These are phyloP conservation scores for Amanita pseudoporphyria DNA, from an alignment of 768 basidiomycete genomes.

Conservation along the genomic window DNA sequence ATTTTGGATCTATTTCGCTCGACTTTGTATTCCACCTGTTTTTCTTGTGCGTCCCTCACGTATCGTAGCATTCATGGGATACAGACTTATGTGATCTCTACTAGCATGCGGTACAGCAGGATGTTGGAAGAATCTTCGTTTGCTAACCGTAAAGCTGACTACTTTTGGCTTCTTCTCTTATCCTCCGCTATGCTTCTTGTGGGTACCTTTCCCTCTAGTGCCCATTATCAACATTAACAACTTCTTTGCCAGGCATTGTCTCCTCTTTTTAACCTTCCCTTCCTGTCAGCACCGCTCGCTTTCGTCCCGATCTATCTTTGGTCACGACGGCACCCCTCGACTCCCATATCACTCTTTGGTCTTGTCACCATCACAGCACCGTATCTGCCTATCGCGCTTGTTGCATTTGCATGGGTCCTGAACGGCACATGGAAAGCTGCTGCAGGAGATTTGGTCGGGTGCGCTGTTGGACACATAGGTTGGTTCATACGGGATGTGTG, in stretches of 20 bases:
- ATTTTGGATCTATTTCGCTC: constrained; percentile 87
- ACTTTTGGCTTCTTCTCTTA: constrained; percentile 86
- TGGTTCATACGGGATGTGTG: constrained; percentile 85
- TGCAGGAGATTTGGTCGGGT: constrained; percentile 73
- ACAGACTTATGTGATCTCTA: not conserved
- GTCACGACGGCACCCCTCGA: constrained; percentile 89
- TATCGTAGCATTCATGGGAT: not conserved
- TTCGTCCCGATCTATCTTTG: constrained; percentile 97
- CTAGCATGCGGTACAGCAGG: constrained; percentile 64
- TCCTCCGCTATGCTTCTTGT: constrained; percentile 80
- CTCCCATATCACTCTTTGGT: constrained; percentile 94
- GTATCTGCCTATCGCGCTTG: constrained; percentile 87
- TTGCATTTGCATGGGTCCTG: constrained; percentile 76
- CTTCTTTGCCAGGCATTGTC: constrained; percentile 51
- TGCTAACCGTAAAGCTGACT: constrained; percentile 84
- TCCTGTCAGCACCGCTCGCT: constrained; percentile 86
- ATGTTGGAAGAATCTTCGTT: constrained; percentile 98
- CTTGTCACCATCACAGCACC: constrained; percentile 92
- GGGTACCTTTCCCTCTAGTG: constrained; percentile 16
- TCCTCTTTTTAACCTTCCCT: constrained; percentile 84
- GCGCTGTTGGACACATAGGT: constrained; percentile 78
- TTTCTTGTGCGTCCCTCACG: constrained; percentile 71
- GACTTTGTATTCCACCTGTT: constrained; percentile 97
- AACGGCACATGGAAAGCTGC: constrained; percentile 82
- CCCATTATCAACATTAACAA: constrained; percentile 1